Evolutionary conservation across 1,284 basidiomycete species (phyloP).

Genomic region (Sporisorium graminicola): DNA sequence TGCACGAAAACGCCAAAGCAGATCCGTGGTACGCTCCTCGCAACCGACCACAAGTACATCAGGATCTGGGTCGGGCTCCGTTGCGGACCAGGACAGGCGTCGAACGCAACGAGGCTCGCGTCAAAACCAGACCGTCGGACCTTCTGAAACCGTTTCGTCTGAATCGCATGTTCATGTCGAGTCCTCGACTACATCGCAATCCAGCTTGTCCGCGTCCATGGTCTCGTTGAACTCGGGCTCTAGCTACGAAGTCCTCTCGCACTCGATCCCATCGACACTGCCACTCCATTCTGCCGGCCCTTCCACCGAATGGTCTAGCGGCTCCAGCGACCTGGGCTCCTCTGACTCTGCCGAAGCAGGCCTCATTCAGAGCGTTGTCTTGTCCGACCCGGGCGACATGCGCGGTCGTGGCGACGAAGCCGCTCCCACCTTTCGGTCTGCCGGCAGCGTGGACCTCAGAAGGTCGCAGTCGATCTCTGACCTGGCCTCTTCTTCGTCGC

Average conservation of each 20-base stretch:
- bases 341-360: constrained; percentile 44
- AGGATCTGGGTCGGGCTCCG: constrained; percentile 23
- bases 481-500: constrained; percentile 7
- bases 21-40: constrained; percentile 31
- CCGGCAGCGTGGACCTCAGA: constrained; percentile 6
- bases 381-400: constrained; percentile 46
- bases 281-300: constrained; percentile 19
- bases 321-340: constrained; percentile 51
- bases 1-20: constrained; percentile 31
- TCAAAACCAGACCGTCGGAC: background rate
- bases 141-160: constrained; percentile 18
- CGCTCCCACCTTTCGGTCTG: background rate
- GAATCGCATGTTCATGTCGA: constrained; percentile 22
- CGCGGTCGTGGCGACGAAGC: background rate
- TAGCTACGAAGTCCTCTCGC: constrained; percentile 46
- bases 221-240: constrained; percentile 43
- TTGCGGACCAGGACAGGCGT: constrained; percentile 1
- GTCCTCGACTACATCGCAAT: constrained; percentile 36
- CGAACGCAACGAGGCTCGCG: background rate
- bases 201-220: constrained; percentile 40
- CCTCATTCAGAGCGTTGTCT: constrained; percentile 36
- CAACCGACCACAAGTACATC: constrained; percentile 19
- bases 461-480: constrained; percentile 28
- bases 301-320: constrained; percentile 45
- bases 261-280: constrained; percentile 16